Percentiles rank a stretch among this genome's conserved stretches.
Evolutionary conservation across 805 yeast genomes (phyloP).

Genomic region (Sungouiozyma ichnusensis): DNA sequence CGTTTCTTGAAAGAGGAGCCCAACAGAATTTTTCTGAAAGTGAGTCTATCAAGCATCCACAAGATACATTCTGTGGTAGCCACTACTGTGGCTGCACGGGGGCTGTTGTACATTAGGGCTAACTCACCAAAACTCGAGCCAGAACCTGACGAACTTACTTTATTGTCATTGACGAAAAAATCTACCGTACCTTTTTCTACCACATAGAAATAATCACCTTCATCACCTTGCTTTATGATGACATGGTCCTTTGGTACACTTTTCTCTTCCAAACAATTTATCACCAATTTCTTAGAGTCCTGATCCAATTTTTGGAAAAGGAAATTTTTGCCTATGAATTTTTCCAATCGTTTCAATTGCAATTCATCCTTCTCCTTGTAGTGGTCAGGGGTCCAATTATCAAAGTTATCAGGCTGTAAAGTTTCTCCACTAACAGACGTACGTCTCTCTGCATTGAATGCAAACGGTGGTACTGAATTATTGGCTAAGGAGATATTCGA

Average conservation of each 20-base stretch:
- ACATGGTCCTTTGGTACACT: slow-evolving; percentile 45
- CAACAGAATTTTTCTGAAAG: slow-evolving; percentile 82
- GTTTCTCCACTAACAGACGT: slow-evolving; percentile 88
- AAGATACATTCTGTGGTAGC: slow-evolving; percentile 62
- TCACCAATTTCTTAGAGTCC: slow-evolving; percentile 64
- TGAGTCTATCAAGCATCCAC: slow-evolving; percentile 90
- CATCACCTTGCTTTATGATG: slow-evolving; percentile 26
- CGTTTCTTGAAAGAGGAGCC: slow-evolving; percentile 89
- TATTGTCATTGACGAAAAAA: slow-evolving; percentile 52
- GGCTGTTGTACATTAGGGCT: slow-evolving; percentile 94
- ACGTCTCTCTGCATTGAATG: slow-evolving; percentile 73
- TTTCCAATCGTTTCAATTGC: slow-evolving; percentile 59
- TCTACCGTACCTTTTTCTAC: slow-evolving; percentile 58
- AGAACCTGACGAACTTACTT: slow-evolving; percentile 66
- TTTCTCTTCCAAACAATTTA: slow-evolving; percentile 76
- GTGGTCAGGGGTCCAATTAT: slow-evolving; percentile 62
- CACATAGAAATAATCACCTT: slow-evolving; percentile 14
- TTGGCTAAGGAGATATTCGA: background rate
- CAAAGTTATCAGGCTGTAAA: slow-evolving; percentile 63
- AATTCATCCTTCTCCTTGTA: slow-evolving; percentile 45
- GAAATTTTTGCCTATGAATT: slow-evolving; percentile 69
- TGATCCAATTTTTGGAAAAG: slow-evolving; percentile 75
- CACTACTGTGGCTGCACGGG: slow-evolving; percentile 89
- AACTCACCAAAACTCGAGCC: slow-evolving; percentile 94
- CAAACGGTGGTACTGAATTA: slow-evolving; percentile 15